Evolutionary conservation across 1,284 basidiomycete genomes (phyloP), one percentile per base, ranked within the genome.

Genomic region (Fereydounia khargensis): DNA sequence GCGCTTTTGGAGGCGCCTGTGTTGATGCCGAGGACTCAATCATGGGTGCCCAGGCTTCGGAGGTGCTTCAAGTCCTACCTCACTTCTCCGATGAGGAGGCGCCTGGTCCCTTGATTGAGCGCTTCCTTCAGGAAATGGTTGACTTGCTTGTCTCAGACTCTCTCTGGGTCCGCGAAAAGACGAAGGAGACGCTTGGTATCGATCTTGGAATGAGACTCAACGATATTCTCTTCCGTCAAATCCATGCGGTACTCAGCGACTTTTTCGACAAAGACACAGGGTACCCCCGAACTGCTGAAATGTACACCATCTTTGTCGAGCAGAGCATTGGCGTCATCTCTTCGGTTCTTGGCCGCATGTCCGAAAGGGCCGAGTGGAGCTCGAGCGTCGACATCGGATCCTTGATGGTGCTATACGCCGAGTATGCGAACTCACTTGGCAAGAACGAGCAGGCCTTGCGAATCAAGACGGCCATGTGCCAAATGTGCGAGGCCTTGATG

Each of bases 1-100:
- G 87, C 14, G 83, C 88, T 1, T 82, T 87, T 20, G 85, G 86
- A 28, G 85, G 85, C 2, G 80, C 84, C 5, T 88, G 86, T 55
- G 55, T 58, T 24, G 46, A 44, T 17, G 41, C 47, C 11, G 53
- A 47, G 16, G 35, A 18, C 16, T 16, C 14, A 24, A 44, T 61
- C 36, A 48, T 31, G 14, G 41, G 34, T 2, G 38, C 47, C 24
- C 44, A 47, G 35, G 45, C 52, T 24, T 45, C 48, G 3, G 43
- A 39, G 27, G 22, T 61, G 14, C 44, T 44, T 14, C 25, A 47
- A 10, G 23, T 55, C 25, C 23, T 55, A 28, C 59, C 64, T 6
- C 50, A 43, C 21, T 50, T 57, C 21, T 41, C 53, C 13, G 35
- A 51, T 28, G 23, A 51, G 19, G 42, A 61, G 16, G 41, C 53